Conservation (phyloP, 2,329 filamentous ascomycete genomes). For the Orbilia quercus region DNA sequence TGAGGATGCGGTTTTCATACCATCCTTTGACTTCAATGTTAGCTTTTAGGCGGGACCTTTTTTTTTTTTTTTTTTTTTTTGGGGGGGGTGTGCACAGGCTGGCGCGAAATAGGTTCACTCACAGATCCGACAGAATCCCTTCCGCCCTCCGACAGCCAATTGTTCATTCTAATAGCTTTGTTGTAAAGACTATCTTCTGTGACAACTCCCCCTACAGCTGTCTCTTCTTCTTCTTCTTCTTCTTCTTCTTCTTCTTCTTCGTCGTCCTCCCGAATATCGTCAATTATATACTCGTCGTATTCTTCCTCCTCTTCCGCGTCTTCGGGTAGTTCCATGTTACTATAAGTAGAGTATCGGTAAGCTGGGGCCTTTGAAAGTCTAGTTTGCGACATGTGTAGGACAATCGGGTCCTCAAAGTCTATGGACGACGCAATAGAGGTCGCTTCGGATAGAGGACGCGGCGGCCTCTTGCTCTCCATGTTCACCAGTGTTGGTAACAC, state of each 20-base stretch:
- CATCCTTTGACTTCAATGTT: slow-evolving; percentile 67
- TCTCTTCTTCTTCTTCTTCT: slow-evolving; percentile 56
- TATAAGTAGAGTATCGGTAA: slow-evolving; percentile 54
- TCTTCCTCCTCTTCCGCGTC: slow-evolving; percentile 40
- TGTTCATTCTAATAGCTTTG: slow-evolving; percentile 59
- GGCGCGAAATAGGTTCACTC: slow-evolving; percentile 53
- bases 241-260: slow-evolving; percentile 55
- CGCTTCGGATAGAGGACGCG: slow-evolving; percentile 59
- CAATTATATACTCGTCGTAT: slow-evolving; percentile 55
- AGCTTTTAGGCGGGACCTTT: slow-evolving; percentile 6
- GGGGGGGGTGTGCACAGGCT: neutral
- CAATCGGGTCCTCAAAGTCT: slow-evolving; percentile 58
- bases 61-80: too few species aligned
- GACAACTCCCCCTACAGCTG: slow-evolving; percentile 53
- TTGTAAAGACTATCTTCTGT: slow-evolving; percentile 58
- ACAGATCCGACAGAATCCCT: slow-evolving; percentile 58
- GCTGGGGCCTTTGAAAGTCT: slow-evolving; percentile 47
- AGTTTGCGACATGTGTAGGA: slow-evolving; percentile 39
- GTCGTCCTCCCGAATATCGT: slow-evolving; percentile 53
- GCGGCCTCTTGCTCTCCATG: slow-evolving; percentile 28
- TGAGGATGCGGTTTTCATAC: slow-evolving; percentile 84
- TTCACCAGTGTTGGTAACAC: slow-evolving; percentile 42
- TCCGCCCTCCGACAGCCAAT: slow-evolving; percentile 60
- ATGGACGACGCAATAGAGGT: slow-evolving; percentile 60
- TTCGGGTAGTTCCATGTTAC: slow-evolving; percentile 54